Evolutionary conservation across 768 basidiomycete genomes (phyloP).

Genomic region (Psilocybe sp.): DNA sequence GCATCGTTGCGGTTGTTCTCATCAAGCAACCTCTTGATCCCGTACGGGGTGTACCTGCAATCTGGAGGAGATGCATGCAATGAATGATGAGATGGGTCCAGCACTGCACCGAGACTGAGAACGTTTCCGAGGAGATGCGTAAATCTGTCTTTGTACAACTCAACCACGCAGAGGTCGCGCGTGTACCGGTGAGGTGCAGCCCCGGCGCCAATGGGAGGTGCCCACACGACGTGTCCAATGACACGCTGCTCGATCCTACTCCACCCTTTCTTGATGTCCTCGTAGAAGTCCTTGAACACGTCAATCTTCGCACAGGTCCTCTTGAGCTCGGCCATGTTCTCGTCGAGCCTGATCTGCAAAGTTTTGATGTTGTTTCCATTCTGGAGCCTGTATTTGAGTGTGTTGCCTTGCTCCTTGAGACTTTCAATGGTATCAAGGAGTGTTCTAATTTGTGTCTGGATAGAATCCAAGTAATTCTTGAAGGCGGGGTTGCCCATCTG

Average conservation of each 20-base stretch:
- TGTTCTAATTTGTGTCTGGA: conserved; percentile 26
- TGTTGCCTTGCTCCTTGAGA: conserved; percentile 19
- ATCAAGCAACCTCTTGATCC: conserved; percentile 19
- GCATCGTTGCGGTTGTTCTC: conserved; percentile 6
- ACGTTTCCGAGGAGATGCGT: conserved; percentile 28
- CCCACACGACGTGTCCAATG: conserved; percentile 36
- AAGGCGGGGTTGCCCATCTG: conserved; percentile 23
- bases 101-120: conserved; percentile 31
- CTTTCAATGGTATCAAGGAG: conserved; percentile 11
- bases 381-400: conserved; percentile 14
- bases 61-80: conserved; percentile 21
- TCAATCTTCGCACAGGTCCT: conserved; percentile 20
- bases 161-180: conserved; percentile 34
- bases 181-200: conserved; percentile 30
- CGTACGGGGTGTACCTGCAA: conserved; percentile 17
- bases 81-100: conserved; percentile 17
- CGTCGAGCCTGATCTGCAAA: conserved; percentile 14
- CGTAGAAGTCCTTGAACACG: conserved; percentile 30
- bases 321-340: conserved; percentile 15
- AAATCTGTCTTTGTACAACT: conserved; percentile 36
- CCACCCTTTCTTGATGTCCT: conserved; percentile 30
- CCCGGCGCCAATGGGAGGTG: conserved; percentile 30
- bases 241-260: conserved; percentile 25
- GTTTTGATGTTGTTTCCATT: conserved; percentile 14
- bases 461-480: conserved; percentile 23